Evolutionary conservation across 176 grass and related monocot genomes (phyloP), one percentile per base, ranked within the genome.

Genomic region (Lolium perenne): DNA sequence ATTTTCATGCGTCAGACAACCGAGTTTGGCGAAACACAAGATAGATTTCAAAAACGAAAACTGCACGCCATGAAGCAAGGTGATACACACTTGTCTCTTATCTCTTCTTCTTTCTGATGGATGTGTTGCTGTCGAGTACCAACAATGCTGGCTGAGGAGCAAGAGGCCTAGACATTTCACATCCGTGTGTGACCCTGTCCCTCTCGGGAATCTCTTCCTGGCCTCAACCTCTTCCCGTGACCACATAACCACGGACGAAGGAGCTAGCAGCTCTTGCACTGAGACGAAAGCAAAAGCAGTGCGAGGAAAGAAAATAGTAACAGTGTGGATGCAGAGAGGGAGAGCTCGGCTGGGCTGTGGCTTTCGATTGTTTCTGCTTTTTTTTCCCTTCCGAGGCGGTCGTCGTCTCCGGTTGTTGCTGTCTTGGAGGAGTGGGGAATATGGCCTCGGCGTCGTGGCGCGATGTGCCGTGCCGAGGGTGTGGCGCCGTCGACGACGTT

Each of bases 201-300:
- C 56, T 16, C 79, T 79, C 75, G 8, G 46, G 35, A 16, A 38
- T 80, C 35, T 80, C 81, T 74, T 73, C 64, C 74, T 64, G 13
- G 21, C 22, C 21, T 76, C 20, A 22, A 46, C 55, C 60, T 84
- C 81, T 10, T 35, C 80, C 66, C 21, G 13, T 8, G 46, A 22
- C 75, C 76, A 57, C 76, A 57, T 18, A 50, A 23, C 7, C 6
- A 74, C 6, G 4, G 59, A 18, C 60, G 2, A 59, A 65, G 10
- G 61, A 54, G 77, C 26, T 13, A 48, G 10, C 70, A 32, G 23
- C 38, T 45, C 41, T 74, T 73, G 23, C 26, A 53, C 47, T 8
- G 49, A 20, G 25, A 81, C 38, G 76, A 80, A 89, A 85, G 87
- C 66, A 17, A 78, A 89, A 72, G 55, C 50, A 3, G n/a, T 2